Percentiles rank a stretch among this genome's conserved stretches.
Conservation (phyloP, 371 early-diverging fungal species). For the Fennellomyces sp. region DNA sequence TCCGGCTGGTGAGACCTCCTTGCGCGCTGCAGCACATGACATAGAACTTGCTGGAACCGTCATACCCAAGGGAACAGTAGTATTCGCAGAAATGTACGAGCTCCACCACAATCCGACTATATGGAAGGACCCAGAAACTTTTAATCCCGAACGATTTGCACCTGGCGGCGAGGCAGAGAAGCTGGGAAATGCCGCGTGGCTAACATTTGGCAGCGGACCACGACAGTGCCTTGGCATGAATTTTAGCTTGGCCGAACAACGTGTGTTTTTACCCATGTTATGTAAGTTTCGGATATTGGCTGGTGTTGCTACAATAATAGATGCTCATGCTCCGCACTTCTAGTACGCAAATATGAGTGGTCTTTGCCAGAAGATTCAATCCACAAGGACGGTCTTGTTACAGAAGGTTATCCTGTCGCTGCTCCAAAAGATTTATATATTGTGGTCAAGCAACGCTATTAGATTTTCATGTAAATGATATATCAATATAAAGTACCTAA, state of each 20-base stretch:
- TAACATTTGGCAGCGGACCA: conserved; percentile 46
- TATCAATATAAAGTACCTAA: too few species aligned
- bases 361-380: conserved; percentile 14
- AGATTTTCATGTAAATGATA: too few species aligned
- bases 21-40: conserved; percentile 24
- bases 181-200: conserved; percentile 26
- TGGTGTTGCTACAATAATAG: too few species aligned
- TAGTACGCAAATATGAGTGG: conserved; percentile 25
- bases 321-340: too few species aligned
- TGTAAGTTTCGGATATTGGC: too few species aligned
- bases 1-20: conserved; percentile 26
- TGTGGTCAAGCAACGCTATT: too few species aligned
- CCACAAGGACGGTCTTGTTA: conserved; percentile 10
- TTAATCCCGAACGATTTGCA: conserved; percentile 17
- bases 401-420: too few species aligned
- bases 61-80: conserved; percentile 14
- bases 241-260: conserved; percentile 22
- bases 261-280: conserved; percentile 18
- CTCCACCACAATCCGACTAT: conserved; percentile 10
- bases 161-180: conserved; percentile 8
- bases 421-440: too few species aligned
- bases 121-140: conserved; percentile 13
- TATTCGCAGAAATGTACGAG: conserved; percentile 7
- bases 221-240: conserved; percentile 41
- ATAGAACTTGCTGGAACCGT: conserved; percentile 29